phyloP scores from a whole-genome alignment of 129 eudicot genomes.

The Flaveria brownii region DNA sequence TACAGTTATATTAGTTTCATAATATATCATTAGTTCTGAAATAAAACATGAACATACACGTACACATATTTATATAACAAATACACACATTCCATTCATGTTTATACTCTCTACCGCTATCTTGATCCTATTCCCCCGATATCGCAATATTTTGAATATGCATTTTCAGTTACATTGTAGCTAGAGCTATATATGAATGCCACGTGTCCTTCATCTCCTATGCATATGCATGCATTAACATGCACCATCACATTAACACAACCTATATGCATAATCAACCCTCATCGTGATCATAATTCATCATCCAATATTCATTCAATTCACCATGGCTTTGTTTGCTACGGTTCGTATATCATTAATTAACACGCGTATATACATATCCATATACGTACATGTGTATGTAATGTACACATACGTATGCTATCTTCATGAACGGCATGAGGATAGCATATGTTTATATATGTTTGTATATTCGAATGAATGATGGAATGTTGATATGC shows the following conservation, averaged over 20 bases:
- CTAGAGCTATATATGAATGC: not conserved
- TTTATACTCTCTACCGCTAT: slow-evolving; percentile 18
- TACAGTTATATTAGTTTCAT: too few species aligned
- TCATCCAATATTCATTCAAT: slow-evolving; percentile 14
- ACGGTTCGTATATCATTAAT: slow-evolving; percentile 17
- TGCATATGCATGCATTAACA: slow-evolving; percentile 7
- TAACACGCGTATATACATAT: not conserved
- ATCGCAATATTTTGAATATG: slow-evolving; percentile 27
- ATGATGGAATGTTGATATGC: slow-evolving; percentile 7
- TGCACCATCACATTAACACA: not conserved
- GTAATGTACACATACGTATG: not conserved
- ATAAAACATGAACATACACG: too few species aligned
- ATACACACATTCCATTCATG: slow-evolving; percentile 3
- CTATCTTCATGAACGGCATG: not conserved
- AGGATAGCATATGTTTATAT: not conserved
- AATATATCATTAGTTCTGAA: too few species aligned
- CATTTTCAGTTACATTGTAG: not conserved
- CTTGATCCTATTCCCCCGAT: slow-evolving; percentile 21
- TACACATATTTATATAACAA: too few species aligned
- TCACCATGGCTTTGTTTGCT: slow-evolving; percentile 34
- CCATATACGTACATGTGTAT: too few species aligned
- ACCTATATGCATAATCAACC: not conserved
- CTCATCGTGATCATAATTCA: not conserved
- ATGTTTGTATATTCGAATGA: not conserved
- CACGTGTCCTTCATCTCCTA: not conserved